phyloP scores from a whole-genome alignment of 2,329 filamentous ascomycete species.

The Metarhizium album region DNA sequence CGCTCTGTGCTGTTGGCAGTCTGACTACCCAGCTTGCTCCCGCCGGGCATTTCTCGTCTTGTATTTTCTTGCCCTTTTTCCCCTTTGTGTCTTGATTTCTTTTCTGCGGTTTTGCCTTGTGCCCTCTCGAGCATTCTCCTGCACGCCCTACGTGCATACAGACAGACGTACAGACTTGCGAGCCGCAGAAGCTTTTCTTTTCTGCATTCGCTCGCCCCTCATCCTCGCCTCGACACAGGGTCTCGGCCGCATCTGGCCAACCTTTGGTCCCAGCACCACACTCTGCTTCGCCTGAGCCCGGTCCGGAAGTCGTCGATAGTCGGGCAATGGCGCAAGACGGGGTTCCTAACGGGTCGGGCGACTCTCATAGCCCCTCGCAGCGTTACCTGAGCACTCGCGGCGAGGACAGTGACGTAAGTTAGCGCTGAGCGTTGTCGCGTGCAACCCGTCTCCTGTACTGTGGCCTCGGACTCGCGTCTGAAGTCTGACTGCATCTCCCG shows the following conservation, averaged over 20 bases:
- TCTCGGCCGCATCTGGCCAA: conserved; percentile 3
- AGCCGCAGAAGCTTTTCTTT: not conserved
- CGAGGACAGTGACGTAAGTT: conserved; percentile 37
- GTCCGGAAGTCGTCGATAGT: not conserved
- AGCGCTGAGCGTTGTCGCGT: not conserved
- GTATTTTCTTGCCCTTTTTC: too few relatives aligned
- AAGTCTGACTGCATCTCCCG: not conserved
- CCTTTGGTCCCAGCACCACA: not conserved
- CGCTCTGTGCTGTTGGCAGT: not conserved
- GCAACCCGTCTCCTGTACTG: too few relatives aligned
- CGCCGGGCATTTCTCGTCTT: not conserved
- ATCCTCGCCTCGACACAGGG: conserved; percentile 3
- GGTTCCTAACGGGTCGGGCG: conserved; percentile 21
- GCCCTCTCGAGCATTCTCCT: not conserved
- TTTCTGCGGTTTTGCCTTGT: not conserved
- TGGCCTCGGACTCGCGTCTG: not conserved
- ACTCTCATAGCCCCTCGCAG: conserved; percentile 34
- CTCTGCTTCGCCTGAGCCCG: not conserved
- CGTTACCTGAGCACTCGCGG: conserved; percentile 41
- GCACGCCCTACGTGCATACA: not conserved
- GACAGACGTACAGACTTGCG: not conserved
- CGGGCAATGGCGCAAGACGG: conserved; percentile 30
- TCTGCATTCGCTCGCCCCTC: not conserved
- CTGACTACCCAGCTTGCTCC: not conserved
- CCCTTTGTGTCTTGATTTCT: not conserved